Evolutionary conservation across 345 rosid genomes (phyloP), one percentile per base, ranked within the genome.

Genomic region (Populus simonii): DNA sequence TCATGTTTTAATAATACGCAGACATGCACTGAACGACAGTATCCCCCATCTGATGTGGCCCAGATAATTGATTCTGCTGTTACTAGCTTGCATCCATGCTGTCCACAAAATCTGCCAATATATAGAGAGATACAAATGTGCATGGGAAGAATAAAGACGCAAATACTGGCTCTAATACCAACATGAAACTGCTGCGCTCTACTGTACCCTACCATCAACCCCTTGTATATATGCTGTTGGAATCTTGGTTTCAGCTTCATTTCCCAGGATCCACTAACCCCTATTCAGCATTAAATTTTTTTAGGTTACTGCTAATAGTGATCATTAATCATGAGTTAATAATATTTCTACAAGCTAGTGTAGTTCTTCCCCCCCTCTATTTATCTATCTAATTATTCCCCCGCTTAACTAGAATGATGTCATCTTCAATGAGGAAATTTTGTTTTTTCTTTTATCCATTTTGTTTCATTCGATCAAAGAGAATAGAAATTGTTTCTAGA

Each of bases 111-210:
- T 85, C 83, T 88, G 82, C 88, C 98, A 0, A 84, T 96, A 70
- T 94, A 90, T 82, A 83, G 90, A 70, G 99, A 96, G 80, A 91
- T 96, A 83, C 93, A 94, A 82, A 89, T 80, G 83, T 91, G 96
- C 76, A 92, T 96, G 98, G 98, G 99, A 76, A 90, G 89, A 80
- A 90, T 96, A 83, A 94, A 94, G 90, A 92, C 92, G 29, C 99
- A 93, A 83, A 92, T 96, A 80, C 80, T 96, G 80, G 92, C 98
- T 61, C 87, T 94, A 5, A 88, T 96, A 77, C 99, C 98, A 7
- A 76, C 83, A 1, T 78, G 73, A 79, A 47, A 10, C 27, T 41
- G 66, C 22, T 69, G 74, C 23, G 18, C 23, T 67, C 29, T 2
- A 33, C 15, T 53, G 15, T 13, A 17, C 61, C 53, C 49, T 23